Evolutionary conservation across 495 filamentous ascomycete genomes (phyloP).

Genomic region (Xylaria acuta): DNA sequence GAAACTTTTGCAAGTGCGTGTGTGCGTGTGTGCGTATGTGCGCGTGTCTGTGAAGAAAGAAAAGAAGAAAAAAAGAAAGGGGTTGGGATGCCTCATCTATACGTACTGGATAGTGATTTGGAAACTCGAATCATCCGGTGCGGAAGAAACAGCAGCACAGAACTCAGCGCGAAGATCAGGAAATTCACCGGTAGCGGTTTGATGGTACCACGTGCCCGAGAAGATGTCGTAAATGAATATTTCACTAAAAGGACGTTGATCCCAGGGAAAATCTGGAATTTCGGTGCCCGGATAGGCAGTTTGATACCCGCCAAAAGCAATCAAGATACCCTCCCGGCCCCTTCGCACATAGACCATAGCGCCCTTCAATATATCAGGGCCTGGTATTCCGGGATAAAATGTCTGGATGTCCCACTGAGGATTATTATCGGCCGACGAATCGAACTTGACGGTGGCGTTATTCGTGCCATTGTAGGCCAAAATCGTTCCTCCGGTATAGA

Average conservation of each 20-base stretch:
- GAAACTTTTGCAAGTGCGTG: not conserved
- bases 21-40: too few species aligned
- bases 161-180: constrained; percentile 57
- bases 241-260: constrained; percentile 34
- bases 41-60: too few species aligned
- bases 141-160: constrained; percentile 60
- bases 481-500: constrained; percentile 25
- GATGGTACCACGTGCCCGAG: constrained; percentile 60
- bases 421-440: not conserved
- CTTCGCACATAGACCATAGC: constrained; percentile 28
- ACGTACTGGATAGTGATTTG: constrained; percentile 45
- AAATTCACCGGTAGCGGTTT: constrained; percentile 54
- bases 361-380: constrained; percentile 12
- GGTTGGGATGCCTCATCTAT: not conserved
- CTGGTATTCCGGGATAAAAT: constrained; percentile 8
- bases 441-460: constrained; percentile 29
- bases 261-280: not conserved
- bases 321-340: constrained; percentile 21
- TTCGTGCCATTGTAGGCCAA: constrained; percentile 17
- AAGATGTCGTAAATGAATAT: constrained; percentile 61
- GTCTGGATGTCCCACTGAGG: constrained; percentile 22
- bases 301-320: constrained; percentile 30
- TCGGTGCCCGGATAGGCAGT: constrained; percentile 22
- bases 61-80: too few species aligned
- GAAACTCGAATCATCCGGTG: constrained; percentile 58